Percentiles rank a stretch among this genome's conserved stretches.
phyloP scores from a whole-genome alignment of 73 alveolate genomes.

The Tetrahymena thermophila region DNA sequence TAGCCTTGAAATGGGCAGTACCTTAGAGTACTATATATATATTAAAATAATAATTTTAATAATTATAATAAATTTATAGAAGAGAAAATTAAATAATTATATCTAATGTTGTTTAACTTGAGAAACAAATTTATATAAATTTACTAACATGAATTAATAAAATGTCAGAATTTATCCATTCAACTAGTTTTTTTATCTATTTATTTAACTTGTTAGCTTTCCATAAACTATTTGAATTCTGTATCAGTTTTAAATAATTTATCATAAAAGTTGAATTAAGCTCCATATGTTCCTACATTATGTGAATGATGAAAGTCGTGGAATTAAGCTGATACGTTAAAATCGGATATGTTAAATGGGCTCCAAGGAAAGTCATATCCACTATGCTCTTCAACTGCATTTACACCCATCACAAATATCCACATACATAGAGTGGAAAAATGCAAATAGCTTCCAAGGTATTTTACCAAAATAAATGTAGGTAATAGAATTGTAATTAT shows the following conservation, averaged over 20 bases:
- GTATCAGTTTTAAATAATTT: neutral
- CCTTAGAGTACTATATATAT: no score
- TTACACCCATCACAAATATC: slow-evolving; percentile 22
- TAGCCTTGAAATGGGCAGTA: no score
- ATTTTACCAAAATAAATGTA: neutral
- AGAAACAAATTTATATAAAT: no score
- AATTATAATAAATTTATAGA: no score
- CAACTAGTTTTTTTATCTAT: neutral
- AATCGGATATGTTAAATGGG: slow-evolving; percentile 9
- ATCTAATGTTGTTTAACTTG: no score
- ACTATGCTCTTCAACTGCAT: slow-evolving; percentile 58
- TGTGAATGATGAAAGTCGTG: slow-evolving; percentile 12
- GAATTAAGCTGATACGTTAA: neutral
- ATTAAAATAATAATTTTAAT: no score
- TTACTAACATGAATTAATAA: no score
- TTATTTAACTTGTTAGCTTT: neutral
- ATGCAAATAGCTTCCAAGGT: slow-evolving; percentile 30
- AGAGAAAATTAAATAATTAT: no score
- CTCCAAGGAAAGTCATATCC: slow-evolving; percentile 54
- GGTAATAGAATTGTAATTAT: neutral
- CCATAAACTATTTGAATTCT: neutral
- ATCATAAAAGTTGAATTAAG: neutral
- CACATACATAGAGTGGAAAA: slow-evolving; percentile 40
- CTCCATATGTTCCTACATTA: slow-evolving; percentile 15
- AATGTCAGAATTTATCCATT: no score